These are phyloP conservation scores for Fragaria vesca DNA, from an alignment of 306 rosid species.

Conservation along the genomic window DNA sequence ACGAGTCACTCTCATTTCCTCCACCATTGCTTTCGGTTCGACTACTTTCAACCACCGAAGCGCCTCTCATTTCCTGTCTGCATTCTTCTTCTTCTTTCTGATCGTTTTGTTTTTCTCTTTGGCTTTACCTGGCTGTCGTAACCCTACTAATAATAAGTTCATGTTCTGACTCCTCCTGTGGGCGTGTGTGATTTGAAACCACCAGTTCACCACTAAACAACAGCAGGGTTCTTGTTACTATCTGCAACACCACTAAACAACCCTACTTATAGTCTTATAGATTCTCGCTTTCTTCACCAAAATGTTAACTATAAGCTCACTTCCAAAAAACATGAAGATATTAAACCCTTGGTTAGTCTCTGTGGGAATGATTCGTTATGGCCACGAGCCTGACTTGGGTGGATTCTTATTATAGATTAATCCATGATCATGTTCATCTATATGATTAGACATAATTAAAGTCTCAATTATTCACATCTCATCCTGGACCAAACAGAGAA, in stretches of 20 bases:
- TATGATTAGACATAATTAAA: neutral
- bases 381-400: neutral
- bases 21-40: neutral
- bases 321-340: neutral
- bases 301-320: neutral
- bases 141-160: neutral
- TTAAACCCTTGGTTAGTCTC: neutral
- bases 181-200: neutral
- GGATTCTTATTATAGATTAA: neutral
- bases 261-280: neutral
- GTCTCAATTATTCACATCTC: neutral
- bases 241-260: neutral
- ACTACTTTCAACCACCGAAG: constrained; percentile 1
- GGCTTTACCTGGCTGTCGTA: neutral
- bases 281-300: neutral
- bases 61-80: neutral
- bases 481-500: neutral
- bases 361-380: neutral
- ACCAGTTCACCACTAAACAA: neutral
- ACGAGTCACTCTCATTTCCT: neutral
- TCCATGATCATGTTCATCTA: neutral
- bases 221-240: neutral
- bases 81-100: neutral
- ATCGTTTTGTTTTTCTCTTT: neutral
- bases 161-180: neutral